phyloP scores from a whole-genome alignment of 352 stramenopile species.

The Globisporangium yorkense region DNA sequence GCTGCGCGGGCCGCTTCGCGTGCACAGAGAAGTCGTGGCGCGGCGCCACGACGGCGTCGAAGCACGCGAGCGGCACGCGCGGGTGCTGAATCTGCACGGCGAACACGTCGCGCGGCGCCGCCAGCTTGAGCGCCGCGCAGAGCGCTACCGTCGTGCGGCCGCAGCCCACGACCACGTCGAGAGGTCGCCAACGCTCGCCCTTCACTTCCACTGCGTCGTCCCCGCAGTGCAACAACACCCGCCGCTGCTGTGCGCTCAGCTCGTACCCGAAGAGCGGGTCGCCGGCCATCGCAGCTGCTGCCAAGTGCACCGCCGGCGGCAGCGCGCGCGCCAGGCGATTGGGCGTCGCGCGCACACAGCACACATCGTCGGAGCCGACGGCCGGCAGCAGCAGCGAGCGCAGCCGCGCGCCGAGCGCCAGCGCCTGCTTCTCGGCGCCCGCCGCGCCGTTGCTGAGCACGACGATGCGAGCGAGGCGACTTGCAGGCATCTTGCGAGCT shows the following conservation, averaged over 20 bases:
- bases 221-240: slow-evolving; percentile 37
- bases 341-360: slow-evolving; percentile 27
- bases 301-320: slow-evolving; percentile 39
- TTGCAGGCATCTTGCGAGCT: slow-evolving; percentile 4
- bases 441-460: slow-evolving; percentile 68
- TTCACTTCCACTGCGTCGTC: background rate
- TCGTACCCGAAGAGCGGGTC: slow-evolving; percentile 54
- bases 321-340: slow-evolving; percentile 19
- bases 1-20: slow-evolving; percentile 13
- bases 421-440: slow-evolving; percentile 71
- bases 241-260: background rate
- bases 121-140: slow-evolving; percentile 43
- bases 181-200: background rate
- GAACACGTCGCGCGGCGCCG: slow-evolving; percentile 20
- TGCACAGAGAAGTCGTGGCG: slow-evolving; percentile 39
- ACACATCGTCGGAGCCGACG: slow-evolving; percentile 22
- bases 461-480: slow-evolving; percentile 27
- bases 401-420: slow-evolving; percentile 44
- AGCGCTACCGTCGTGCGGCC: slow-evolving; percentile 61
- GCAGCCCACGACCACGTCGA: slow-evolving; percentile 59
- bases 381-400: slow-evolving; percentile 10
- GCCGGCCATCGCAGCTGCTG: slow-evolving; percentile 21
- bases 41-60: slow-evolving; percentile 57
- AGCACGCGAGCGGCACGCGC: slow-evolving; percentile 39
- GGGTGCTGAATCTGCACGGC: slow-evolving; percentile 81